Conservation (phyloP, 2,329 filamentous ascomycete genomes). For the Cercospora sp. region DNA sequence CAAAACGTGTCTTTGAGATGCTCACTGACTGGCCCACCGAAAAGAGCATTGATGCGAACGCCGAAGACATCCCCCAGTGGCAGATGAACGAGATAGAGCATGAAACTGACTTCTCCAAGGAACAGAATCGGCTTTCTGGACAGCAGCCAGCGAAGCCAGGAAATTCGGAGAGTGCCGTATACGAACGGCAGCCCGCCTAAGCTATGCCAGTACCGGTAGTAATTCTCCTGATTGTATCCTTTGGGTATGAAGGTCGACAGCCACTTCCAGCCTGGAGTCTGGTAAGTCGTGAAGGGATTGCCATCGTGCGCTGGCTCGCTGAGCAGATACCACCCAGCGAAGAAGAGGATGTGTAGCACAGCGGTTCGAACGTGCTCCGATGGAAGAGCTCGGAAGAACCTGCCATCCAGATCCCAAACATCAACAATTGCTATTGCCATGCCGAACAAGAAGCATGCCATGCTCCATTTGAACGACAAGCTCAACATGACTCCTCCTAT, state of each 20-base stretch:
- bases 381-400: background rate
- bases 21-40: slow-evolving; percentile 36
- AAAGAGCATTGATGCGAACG: slow-evolving; percentile 54
- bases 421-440: slow-evolving; percentile 21
- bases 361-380: background rate
- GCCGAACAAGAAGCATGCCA: slow-evolving; percentile 22
- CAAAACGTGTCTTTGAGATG: slow-evolving; percentile 9
- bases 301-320: slow-evolving; percentile 8
- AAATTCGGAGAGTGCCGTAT: slow-evolving; percentile 50
- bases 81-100: slow-evolving; percentile 63
- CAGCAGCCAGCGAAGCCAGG: slow-evolving; percentile 52
- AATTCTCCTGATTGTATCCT: slow-evolving; percentile 25
- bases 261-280: slow-evolving; percentile 60
- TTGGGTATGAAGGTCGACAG: slow-evolving; percentile 48
- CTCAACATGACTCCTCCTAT: slow-evolving; percentile 8
- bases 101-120: slow-evolving; percentile 61
- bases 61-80: slow-evolving; percentile 56
- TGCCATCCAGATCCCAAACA: slow-evolving; percentile 3
- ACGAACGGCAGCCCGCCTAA: slow-evolving; percentile 56
- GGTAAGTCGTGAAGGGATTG: background rate
- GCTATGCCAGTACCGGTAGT: slow-evolving; percentile 58
- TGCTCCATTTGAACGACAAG: slow-evolving; percentile 18
- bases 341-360: slow-evolving; percentile 1
- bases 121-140: slow-evolving; percentile 55
- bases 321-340: slow-evolving; percentile 18